phyloP scores from a whole-genome alignment of 192 early-diverging fungal species.

The Backusella morwellensis region DNA sequence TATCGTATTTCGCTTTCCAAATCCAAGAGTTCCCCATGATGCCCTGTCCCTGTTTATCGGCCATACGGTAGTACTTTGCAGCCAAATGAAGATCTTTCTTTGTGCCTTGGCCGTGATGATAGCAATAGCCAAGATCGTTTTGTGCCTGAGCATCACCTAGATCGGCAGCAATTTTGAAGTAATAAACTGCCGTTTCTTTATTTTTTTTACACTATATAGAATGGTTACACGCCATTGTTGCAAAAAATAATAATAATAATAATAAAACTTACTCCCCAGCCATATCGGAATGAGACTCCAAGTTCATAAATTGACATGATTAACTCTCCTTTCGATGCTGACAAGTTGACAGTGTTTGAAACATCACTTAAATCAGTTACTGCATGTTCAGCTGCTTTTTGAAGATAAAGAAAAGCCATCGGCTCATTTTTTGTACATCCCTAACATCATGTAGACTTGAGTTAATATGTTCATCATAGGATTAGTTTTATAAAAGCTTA shows the following conservation, averaged over 20 bases:
- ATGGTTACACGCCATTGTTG: not conserved
- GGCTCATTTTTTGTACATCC: conserved; percentile 68
- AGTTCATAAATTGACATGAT: conserved; percentile 81
- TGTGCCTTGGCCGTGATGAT: conserved; percentile 68
- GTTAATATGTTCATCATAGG: not conserved
- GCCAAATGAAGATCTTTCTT: conserved; percentile 69
- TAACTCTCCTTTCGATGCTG: conserved; percentile 64
- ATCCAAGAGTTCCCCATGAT: conserved; percentile 86
- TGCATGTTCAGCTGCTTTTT: conserved; percentile 70
- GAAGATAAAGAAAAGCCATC: conserved; percentile 67
- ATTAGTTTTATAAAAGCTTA: conserved; percentile 15
- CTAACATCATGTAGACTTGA: conserved; percentile 26
- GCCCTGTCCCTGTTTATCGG: conserved; percentile 65
- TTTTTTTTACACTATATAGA: conserved; percentile 37
- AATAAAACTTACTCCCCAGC: conserved; percentile 70
- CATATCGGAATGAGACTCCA: conserved; percentile 74
- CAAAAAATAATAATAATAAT: not conserved
- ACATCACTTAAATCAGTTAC: conserved; percentile 55
- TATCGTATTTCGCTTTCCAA: conserved; percentile 75
- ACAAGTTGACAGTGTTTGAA: conserved; percentile 37
- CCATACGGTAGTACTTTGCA: conserved; percentile 76
- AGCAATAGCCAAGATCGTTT: conserved; percentile 64
- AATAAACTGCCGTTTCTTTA: conserved; percentile 70
- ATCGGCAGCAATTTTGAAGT: conserved; percentile 80
- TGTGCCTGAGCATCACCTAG: conserved; percentile 31